A percentile compares a stretch with the other conserved stretches of the same genome.
phyloP scores from a whole-genome alignment of 805 yeast genomes.

The Teunomyces lycoperdinae region DNA sequence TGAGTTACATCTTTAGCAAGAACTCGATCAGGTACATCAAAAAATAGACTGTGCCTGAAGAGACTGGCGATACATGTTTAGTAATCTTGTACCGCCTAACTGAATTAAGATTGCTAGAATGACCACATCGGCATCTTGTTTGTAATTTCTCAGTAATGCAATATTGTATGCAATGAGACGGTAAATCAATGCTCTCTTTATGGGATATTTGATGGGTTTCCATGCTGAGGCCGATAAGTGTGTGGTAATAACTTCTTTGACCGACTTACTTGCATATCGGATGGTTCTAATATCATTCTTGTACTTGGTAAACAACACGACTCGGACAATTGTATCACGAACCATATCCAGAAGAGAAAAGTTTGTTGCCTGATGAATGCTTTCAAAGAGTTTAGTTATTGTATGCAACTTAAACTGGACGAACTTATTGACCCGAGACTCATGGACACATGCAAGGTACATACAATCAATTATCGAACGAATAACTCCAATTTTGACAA shows the following conservation, averaged over 20 bases:
- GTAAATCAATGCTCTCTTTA: neutral
- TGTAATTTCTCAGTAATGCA: neutral
- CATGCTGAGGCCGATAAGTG: neutral
- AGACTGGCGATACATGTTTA: neutral
- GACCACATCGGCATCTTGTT: neutral
- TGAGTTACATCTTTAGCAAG: constrained; percentile 68
- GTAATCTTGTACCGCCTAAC: neutral
- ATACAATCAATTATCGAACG: constrained; percentile 1
- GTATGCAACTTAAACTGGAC: neutral
- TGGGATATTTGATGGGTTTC: constrained; percentile 1
- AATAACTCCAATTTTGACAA: neutral
- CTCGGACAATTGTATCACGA: neutral
- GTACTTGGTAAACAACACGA: neutral
- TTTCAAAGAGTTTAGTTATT: neutral
- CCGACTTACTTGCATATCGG: neutral
- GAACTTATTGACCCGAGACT: neutral
- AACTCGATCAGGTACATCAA: constrained; percentile 60
- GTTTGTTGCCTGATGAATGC: constrained; percentile 1
- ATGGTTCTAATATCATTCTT: neutral
- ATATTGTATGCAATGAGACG: constrained; percentile 1
- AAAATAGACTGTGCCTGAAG: constrained; percentile 2
- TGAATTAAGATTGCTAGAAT: neutral
- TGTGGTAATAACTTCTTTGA: neutral
- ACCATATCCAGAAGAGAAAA: neutral
- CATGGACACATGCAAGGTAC: neutral